Evolutionary conservation across 148 eudicot genomes (phyloP).

Genomic region (Cornus kousa): DNA sequence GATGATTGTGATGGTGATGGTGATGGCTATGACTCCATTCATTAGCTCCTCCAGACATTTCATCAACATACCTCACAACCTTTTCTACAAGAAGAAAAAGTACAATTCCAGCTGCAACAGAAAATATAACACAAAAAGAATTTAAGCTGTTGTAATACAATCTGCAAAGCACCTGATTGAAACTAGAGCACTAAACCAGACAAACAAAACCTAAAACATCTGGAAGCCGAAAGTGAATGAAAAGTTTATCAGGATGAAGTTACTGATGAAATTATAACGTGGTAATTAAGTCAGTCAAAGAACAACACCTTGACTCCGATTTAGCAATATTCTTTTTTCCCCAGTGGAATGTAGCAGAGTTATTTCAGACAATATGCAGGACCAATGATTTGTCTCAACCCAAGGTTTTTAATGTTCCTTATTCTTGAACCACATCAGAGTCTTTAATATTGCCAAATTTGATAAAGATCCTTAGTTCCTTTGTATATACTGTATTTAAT

Average conservation of each 20-base stretch:
- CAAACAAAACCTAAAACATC: background rate
- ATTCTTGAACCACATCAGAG: no score
- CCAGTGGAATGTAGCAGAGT: no score
- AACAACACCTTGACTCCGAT: background rate
- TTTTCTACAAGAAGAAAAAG: slow-evolving; percentile 87
- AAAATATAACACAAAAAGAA: slow-evolving; percentile 16
- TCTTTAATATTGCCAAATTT: no score
- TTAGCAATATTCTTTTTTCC: background rate
- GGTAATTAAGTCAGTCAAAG: background rate
- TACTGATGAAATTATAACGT: background rate
- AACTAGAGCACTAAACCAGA: background rate
- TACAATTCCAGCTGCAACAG: slow-evolving; percentile 85
- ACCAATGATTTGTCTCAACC: no score
- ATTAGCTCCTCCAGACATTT: slow-evolving; percentile 55
- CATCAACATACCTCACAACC: slow-evolving; percentile 83
- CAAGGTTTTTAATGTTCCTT: no score
- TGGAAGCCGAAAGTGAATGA: background rate
- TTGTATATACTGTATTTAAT: no score
- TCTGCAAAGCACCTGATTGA: slow-evolving; percentile 4
- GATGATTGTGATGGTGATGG: slow-evolving; percentile 58
- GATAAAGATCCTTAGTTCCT: no score
- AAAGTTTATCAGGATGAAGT: background rate
- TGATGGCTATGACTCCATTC: slow-evolving; percentile 55
- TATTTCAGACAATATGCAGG: no score
- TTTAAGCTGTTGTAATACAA: background rate